phyloP scores from a whole-genome alignment of 2,329 filamentous ascomycete genomes.

The Colletotrichum viniferum region DNA sequence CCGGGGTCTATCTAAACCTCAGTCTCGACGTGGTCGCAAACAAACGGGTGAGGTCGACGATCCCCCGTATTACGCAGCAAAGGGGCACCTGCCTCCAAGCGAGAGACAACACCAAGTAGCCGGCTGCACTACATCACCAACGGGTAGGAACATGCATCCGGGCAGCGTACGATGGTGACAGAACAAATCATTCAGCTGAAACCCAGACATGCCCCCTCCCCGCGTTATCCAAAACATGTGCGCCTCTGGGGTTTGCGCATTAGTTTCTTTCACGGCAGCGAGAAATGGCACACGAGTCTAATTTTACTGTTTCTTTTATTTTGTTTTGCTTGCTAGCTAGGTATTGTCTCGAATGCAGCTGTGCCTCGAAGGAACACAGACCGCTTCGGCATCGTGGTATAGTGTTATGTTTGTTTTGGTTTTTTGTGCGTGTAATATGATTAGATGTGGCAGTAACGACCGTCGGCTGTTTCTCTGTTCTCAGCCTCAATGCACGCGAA shows the following conservation, averaged over 20 bases:
- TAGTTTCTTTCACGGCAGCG: neutral
- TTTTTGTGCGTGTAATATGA: neutral
- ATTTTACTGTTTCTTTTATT: neutral
- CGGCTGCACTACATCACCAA: neutral
- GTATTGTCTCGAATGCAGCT: neutral
- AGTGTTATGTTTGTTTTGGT: neutral
- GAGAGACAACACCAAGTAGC: neutral
- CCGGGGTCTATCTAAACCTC: neutral
- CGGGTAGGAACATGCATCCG: neutral
- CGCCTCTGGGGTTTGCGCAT: neutral
- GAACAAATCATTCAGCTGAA: neutral
- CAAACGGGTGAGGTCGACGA: neutral
- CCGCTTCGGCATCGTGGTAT: neutral
- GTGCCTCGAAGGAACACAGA: neutral
- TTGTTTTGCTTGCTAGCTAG: neutral
- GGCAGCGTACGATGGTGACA: neutral
- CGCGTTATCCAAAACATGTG: neutral
- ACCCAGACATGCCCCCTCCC: neutral
- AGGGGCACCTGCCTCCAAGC: neutral
- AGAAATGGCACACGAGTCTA: neutral
- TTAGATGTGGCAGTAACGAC: conserved; percentile 7
- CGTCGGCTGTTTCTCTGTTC: neutral
- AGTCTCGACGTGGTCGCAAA: neutral
- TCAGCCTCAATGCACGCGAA: neutral
- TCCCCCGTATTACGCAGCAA: neutral